Evolutionary conservation across 768 basidiomycete genomes (phyloP).

Genomic region (Lanmaoa rubissima): DNA sequence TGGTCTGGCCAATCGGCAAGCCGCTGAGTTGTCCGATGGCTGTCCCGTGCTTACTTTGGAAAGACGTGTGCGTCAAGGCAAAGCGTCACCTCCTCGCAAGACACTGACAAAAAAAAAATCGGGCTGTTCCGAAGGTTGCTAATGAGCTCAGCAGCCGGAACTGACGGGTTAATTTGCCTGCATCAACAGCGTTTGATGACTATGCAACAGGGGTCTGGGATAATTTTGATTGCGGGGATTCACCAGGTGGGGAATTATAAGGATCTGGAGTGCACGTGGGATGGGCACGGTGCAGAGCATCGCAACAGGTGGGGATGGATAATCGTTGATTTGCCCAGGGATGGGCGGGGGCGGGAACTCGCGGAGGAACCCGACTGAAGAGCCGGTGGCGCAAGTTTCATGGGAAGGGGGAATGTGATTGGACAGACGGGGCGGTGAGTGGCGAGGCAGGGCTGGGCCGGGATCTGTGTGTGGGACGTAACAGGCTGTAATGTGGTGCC

Average conservation of each 20-base stretch:
- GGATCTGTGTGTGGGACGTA: conserved; percentile 26
- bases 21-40: neutral
- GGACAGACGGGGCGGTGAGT: conserved; percentile 15
- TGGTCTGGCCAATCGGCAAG: no score
- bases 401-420: conserved; percentile 4
- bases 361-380: conserved; percentile 18
- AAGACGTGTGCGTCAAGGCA: neutral
- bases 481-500: conserved; percentile 21
- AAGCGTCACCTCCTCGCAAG: neutral
- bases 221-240: conserved; percentile 8
- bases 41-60: neutral
- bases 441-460: conserved; percentile 28
- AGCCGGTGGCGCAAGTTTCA: conserved; percentile 29
- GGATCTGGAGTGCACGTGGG: conserved; percentile 5
- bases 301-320: neutral
- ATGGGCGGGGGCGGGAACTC: conserved; percentile 6
- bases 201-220: neutral
- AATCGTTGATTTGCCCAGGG: conserved; percentile 9
- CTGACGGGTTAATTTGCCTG: neutral
- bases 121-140: neutral
- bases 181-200: neutral
- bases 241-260: neutral
- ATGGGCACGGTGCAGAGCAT: neutral
- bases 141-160: conserved; percentile 7
- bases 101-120: no score